Base-by-base conservation (phyloP, 23 red algal species). In the Cyanidioschyzon merolae region DNA sequence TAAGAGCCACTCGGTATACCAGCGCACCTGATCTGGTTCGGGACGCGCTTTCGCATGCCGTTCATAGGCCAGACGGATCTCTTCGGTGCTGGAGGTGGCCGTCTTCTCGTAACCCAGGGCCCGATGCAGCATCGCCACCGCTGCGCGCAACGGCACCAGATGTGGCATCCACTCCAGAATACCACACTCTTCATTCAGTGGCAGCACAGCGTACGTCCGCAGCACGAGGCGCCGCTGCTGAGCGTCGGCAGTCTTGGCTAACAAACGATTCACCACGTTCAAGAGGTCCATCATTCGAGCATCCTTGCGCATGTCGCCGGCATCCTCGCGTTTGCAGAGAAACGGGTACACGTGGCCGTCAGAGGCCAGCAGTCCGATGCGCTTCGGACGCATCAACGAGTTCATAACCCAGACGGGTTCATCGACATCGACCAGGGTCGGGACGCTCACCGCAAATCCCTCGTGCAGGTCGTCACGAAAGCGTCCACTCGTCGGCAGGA, bases 91-190 rank as follows among this genome's bases (percentile, higher is more conserved):
- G n/a, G n/a, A n/a, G n/a, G n/a, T n/a, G n/a, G n/a, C n/a, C 51
- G 75, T 75, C 0, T 82, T 84, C 45, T 75, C 0, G 37, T 57
- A 30, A n/a, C 67, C 79, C 41, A 86, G 3, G 30, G 74, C 58
- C 35, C 39, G 39, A 29, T 92, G 89, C 74, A 86, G 74, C 0
- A 29, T 17, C 27, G 74, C 67, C 1, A 92, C 89, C 58, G 85
- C 76, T 30, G 80, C 83, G 34, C 89, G 83, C 75, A 92, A 41
- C 58, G 89, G 76, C 74, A 80, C 41, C 57, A 98, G 57, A 67
- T 98, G 78, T 39, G 89, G 80, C n/a, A 98, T 82, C 94, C 94
- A 98, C 39, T 98, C 94, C 50, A 98, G 75, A 54, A 98, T 87
- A 0, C 94, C 94, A 40, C 88, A 89, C 51, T 98, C 88, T 41